phyloP scores from a whole-genome alignment of 306 rosid genomes.

The Malus fusca region DNA sequence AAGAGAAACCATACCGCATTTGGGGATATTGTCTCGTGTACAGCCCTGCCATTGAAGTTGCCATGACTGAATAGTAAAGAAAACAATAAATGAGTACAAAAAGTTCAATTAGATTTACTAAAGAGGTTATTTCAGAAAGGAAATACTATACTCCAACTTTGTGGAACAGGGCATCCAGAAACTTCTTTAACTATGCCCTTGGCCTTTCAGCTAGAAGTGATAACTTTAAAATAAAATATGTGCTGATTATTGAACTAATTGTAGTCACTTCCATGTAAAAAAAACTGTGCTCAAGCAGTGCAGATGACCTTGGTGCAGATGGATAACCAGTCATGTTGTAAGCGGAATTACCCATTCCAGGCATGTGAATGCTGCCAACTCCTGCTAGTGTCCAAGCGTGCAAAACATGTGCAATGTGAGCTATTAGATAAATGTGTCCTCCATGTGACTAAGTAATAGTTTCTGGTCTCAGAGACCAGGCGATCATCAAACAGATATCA shows the following conservation, averaged over 20 bases:
- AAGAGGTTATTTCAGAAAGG: conserved; percentile 8
- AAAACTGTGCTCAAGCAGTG: conserved; percentile 90
- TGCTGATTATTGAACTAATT: conserved; percentile 37
- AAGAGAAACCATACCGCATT: conserved; percentile 44
- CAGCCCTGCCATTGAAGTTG: conserved; percentile 35
- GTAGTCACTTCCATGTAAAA: conserved; percentile 44
- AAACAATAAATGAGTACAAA: conserved; percentile 7
- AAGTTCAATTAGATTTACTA: conserved; percentile 6
- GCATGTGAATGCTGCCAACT: conserved; percentile 95
- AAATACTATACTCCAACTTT: conserved; percentile 18
- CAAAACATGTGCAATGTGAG: conserved; percentile 97
- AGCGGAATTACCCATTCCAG: conserved; percentile 97
- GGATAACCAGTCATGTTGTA: conserved; percentile 97
- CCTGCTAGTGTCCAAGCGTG: conserved; percentile 99
- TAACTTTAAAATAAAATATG: conserved; percentile 11
- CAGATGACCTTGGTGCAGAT: conserved; percentile 99
- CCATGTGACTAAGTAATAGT: conserved; percentile 59
- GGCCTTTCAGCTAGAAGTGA: conserved; percentile 24
- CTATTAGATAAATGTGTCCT: conserved; percentile 67
- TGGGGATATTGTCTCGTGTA: conserved; percentile 32
- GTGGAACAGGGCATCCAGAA: conserved; percentile 17
- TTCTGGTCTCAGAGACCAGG: conserved; percentile 38
- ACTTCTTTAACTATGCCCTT: conserved; percentile 19
- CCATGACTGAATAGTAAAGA: conserved; percentile 37
- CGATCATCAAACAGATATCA: conserved; percentile 13